Conservation (phyloP, 805 yeast genomes). For the Helenozyma rhizophorensis region DNA sequence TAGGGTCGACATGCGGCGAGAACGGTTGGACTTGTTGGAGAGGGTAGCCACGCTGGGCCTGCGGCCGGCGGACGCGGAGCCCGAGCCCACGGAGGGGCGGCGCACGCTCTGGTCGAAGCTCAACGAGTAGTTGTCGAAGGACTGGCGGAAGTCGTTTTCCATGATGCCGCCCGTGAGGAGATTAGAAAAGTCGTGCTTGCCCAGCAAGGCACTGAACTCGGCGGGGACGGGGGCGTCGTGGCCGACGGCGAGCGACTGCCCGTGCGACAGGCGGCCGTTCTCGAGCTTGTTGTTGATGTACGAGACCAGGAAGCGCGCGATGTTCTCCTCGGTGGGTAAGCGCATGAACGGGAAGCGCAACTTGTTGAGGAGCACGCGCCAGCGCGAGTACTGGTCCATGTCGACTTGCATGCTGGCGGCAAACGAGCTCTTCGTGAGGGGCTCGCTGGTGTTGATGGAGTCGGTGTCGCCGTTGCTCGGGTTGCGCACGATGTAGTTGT, state of each 20-base stretch:
- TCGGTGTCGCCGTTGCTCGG: constrained; percentile 13
- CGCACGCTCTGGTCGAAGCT: constrained; percentile 5
- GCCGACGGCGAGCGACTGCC: not conserved
- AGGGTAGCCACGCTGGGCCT: constrained; percentile 11
- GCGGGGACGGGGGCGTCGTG: not conserved
- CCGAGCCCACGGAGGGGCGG: constrained; percentile 1
- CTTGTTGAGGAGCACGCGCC: constrained; percentile 38
- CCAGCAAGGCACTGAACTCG: constrained; percentile 11
- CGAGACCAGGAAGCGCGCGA: constrained; percentile 16
- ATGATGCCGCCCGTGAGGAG: constrained; percentile 26
- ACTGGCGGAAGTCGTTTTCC: constrained; percentile 26
- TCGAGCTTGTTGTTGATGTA: constrained; percentile 10
- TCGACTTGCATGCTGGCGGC: constrained; percentile 28
- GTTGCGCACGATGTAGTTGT: constrained; percentile 7
- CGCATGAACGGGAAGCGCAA: constrained; percentile 41
- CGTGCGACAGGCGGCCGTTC: not conserved
- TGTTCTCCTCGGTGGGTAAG: constrained; percentile 38
- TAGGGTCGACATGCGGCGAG: constrained; percentile 11
- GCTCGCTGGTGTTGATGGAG: constrained; percentile 24
- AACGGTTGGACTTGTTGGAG: constrained; percentile 11
- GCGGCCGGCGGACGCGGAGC: constrained; percentile 3
- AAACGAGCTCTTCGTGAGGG: constrained; percentile 22
- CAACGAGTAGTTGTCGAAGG: constrained; percentile 29
- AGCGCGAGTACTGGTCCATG: constrained; percentile 24
- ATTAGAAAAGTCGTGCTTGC: constrained; percentile 36